Percentiles rank a stretch among this genome's conserved stretches.
Evolutionary conservation across 352 stramenopile genomes (phyloP).

Genomic region (Phytophthora pisi): DNA sequence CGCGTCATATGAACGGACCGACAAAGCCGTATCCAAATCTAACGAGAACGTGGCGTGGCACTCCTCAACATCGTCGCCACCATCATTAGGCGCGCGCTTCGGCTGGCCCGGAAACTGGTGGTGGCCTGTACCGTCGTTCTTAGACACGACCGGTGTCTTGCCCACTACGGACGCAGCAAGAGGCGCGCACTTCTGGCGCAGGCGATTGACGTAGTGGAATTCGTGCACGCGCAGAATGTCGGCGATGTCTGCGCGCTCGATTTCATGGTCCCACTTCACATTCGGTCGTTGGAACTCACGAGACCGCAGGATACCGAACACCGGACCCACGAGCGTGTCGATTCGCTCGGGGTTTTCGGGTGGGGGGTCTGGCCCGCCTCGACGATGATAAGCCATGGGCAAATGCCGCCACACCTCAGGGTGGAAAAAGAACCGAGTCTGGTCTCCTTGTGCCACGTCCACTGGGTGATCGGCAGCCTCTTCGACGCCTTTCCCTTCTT

Average conservation of each 20-base stretch:
- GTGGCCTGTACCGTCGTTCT: constrained; percentile 15
- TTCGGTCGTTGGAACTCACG: constrained; percentile 66
- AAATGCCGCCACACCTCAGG: constrained; percentile 79
- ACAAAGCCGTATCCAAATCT: constrained; percentile 86
- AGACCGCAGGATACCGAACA: constrained; percentile 74
- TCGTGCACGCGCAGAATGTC: constrained; percentile 93
- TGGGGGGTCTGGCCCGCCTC: constrained; percentile 73
- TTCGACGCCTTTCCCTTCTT: constrained; percentile 11
- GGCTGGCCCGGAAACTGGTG: constrained; percentile 13
- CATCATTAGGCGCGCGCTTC: background rate
- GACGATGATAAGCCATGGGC: constrained; percentile 66
- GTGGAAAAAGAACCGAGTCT: constrained; percentile 80
- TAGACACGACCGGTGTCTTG: constrained; percentile 24
- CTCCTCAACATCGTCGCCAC: constrained; percentile 38
- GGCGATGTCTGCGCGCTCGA: constrained; percentile 74
- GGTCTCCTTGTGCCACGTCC: constrained; percentile 17
- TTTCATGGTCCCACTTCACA: constrained; percentile 71
- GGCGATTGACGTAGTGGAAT: constrained; percentile 84
- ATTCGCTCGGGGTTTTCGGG: constrained; percentile 92
- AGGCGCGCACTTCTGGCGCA: constrained; percentile 52
- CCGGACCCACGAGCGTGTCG: constrained; percentile 79
- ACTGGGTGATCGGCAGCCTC: background rate
- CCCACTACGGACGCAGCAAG: constrained; percentile 32
- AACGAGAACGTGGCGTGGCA: constrained; percentile 50
- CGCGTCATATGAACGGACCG: constrained; percentile 74